Conservation (phyloP, 2,329 filamentous ascomycete species). For the Fusarium pseudonygamai region DNA sequence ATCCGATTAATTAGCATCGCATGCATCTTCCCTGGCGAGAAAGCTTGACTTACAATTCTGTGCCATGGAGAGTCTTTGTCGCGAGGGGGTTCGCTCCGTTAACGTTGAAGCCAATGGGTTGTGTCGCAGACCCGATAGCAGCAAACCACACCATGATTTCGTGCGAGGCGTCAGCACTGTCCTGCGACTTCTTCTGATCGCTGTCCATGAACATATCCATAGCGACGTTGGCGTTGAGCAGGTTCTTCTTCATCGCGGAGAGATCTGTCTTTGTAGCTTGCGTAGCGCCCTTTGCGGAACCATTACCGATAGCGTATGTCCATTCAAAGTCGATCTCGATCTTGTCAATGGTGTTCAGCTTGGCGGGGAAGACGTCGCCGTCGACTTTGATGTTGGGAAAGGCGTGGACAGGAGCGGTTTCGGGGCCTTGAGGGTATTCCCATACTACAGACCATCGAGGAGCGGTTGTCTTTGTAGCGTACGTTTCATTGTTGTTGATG, state of each 20-base stretch:
- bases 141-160: conserved; percentile 69
- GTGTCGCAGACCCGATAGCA: conserved; percentile 55
- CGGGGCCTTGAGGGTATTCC: conserved; percentile 56
- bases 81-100: conserved; percentile 42
- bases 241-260: conserved; percentile 45
- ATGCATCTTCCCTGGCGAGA: not conserved
- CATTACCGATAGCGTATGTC: conserved; percentile 60
- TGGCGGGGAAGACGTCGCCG: conserved; percentile 53
- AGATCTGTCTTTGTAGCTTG: conserved; percentile 49
- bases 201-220: conserved; percentile 67
- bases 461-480: conserved; percentile 56
- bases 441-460: conserved; percentile 64
- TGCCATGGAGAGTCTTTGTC: conserved; percentile 52
- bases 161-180: conserved; percentile 55
- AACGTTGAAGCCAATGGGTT: conserved; percentile 56
- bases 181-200: conserved; percentile 51
- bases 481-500: conserved; percentile 60
- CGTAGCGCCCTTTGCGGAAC: conserved; percentile 51
- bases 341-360: conserved; percentile 50
- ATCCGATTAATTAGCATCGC: not conserved
- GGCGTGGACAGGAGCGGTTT: conserved; percentile 60
- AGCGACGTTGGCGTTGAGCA: conserved; percentile 64
- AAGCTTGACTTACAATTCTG: conserved; percentile 51
- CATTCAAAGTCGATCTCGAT: conserved; percentile 59
- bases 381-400: conserved; percentile 64